A percentile compares a stretch with the other conserved stretches of the same genome.
phyloP scores from a whole-genome alignment of 768 basidiomycete genomes.

The Megacollybia marginata region DNA sequence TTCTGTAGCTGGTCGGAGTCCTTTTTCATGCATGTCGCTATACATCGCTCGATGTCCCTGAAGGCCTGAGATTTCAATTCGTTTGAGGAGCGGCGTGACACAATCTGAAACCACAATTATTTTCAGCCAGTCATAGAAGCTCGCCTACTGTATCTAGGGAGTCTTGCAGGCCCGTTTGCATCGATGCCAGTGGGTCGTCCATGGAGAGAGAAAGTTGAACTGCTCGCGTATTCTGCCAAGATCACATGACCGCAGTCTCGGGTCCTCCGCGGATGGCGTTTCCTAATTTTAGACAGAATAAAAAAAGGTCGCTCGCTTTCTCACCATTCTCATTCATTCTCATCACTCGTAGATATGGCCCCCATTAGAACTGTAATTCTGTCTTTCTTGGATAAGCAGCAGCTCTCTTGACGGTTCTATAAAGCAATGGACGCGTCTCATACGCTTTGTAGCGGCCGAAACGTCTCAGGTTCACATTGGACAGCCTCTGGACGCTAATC shows the following conservation, averaged over 20 bases:
- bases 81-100: constrained; percentile 50
- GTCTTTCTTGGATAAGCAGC: background rate
- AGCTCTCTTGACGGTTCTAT: background rate
- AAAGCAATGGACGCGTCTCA: constrained; percentile 76
- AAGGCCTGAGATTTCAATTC: constrained; percentile 49
- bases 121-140: too few species aligned
- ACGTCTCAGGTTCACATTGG: constrained; percentile 71
- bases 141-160: constrained; percentile 57
- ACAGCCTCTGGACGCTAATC: constrained; percentile 58
- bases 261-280: too few species aligned
- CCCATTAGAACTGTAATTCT: constrained; percentile 41
- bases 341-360: constrained; percentile 30
- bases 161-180: background rate
- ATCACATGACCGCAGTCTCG: too few species aligned
- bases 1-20: constrained; percentile 36
- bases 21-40: constrained; percentile 38
- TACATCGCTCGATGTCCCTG: constrained; percentile 43
- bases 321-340: background rate
- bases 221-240: too few species aligned
- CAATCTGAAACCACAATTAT: constrained; percentile 35
- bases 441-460: constrained; percentile 75
- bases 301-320: background rate
- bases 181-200: background rate
- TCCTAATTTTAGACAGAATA: too few species aligned
- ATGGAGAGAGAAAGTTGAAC: background rate